Base-by-base conservation (phyloP, 192 early-diverging fungal species). In the Piromyces finnis region DNA sequence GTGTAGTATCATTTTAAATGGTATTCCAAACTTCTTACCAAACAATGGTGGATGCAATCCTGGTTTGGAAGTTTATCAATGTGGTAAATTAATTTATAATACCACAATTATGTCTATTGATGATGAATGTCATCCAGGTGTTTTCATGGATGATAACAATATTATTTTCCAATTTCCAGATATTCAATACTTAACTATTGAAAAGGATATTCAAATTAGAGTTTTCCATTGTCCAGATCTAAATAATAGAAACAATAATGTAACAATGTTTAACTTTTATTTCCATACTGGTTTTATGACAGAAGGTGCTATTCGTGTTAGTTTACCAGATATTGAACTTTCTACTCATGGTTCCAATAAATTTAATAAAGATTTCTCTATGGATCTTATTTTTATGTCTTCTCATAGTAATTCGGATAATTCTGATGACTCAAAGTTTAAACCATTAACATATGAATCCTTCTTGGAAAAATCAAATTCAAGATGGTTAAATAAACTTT, bases 241-340 rank as follows among this genome's bases (percentile, higher is more conserved):
- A 7, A 78, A 80, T 27, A 36, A 79, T 29, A 30, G 81, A 28
- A 79, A 85, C 6, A 84, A 88, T 39, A 81, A 88, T 77, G 82
- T 82, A 28, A 90, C 90, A 0, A 85, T 91, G 80, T 83, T 88
- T 27, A 86, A 83, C 29, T 87, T 91, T 77, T 87, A 87, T 3
- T 91, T 91, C 81, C 83, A 91, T 79, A 86, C 87, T n/a, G 90
- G 90, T 28, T 91, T 91, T 80, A 90, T 91, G 85, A 83, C 85
- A 16, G 78, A 86, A 26, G 90, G 90, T 28, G 80, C 88, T 77
- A 87, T 91, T 78, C 85, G 89, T n/a, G 88, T 91, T 29, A 84
- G 82, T 12, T 41, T 82, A 12, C 78, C 80, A n/a, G 88, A 89
- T 82, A 79, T 90, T 36, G 89, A 90, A 36, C 35, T 90, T 29